phyloP scores from a whole-genome alignment of 2,329 filamentous ascomycete genomes.

The Apiospora aurea region DNA sequence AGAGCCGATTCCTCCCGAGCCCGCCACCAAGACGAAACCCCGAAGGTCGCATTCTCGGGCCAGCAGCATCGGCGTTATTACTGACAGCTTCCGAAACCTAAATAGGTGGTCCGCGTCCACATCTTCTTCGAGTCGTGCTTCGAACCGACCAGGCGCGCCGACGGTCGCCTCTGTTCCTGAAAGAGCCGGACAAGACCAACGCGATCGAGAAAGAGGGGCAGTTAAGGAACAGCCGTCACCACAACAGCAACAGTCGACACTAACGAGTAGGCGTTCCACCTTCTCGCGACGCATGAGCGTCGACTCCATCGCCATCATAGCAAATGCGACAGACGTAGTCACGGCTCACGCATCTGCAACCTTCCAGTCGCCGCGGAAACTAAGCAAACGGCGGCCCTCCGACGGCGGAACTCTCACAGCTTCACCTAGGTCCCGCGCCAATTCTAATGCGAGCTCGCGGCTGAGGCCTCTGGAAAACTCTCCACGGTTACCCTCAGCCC shows the following conservation, averaged over 20 bases:
- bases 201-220: conserved; percentile 16
- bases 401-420: conserved; percentile 37
- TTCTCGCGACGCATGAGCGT: conserved; percentile 53
- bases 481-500: conserved; percentile 39
- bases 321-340: conserved; percentile 28
- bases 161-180: conserved; percentile 1
- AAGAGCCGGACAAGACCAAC: conserved; percentile 26
- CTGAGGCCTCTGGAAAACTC: conserved; percentile 28
- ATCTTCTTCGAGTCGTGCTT: conserved; percentile 54
- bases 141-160: conserved; percentile 33
- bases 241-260: conserved; percentile 33
- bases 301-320: conserved; percentile 47
- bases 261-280: conserved; percentile 42
- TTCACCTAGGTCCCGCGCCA: conserved; percentile 28
- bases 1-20: conserved; percentile 28
- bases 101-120: conserved; percentile 63
- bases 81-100: conserved; percentile 55
- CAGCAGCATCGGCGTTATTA: conserved; percentile 40
- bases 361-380: conserved; percentile 35
- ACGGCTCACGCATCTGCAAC: conserved; percentile 29
- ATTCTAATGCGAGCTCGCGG: conserved; percentile 25
- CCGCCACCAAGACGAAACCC: conserved; percentile 28
- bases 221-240: conserved; percentile 25
- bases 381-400: conserved; percentile 38
- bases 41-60: conserved; percentile 34